Conservation (phyloP, 2,329 filamentous ascomycete species). For the Raffaelea ambrosiae region DNA sequence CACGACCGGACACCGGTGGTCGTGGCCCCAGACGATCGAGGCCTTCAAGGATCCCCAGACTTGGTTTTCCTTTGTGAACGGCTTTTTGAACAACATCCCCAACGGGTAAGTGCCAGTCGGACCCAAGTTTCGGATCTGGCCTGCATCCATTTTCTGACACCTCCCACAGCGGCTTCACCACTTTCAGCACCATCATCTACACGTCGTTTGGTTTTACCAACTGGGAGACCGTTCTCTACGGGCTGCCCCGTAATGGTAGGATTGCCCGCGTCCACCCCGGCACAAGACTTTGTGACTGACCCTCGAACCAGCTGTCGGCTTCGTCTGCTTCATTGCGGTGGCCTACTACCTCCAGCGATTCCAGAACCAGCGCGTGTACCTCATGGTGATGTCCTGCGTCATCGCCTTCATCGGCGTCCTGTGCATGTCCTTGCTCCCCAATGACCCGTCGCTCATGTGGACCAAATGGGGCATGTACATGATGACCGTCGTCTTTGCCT, state of each 20-base stretch:
- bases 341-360: background rate
- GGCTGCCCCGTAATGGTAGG: slow-evolving; percentile 5
- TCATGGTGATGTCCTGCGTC: slow-evolving; percentile 31
- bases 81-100: background rate
- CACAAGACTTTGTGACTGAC: background rate
- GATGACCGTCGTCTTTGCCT: slow-evolving; percentile 36
- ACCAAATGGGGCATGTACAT: slow-evolving; percentile 38
- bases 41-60: slow-evolving; percentile 2
- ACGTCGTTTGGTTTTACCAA: slow-evolving; percentile 8
- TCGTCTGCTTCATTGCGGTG: background rate
- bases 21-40: background rate
- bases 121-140: too few relatives aligned
- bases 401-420: slow-evolving; percentile 38
- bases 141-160: too few relatives aligned
- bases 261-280: background rate
- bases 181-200: slow-evolving; percentile 10
- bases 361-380: slow-evolving; percentile 1
- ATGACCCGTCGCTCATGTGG: slow-evolving; percentile 29
- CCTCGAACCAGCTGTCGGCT: background rate
- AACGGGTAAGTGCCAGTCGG: slow-evolving; percentile 1
- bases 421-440: slow-evolving; percentile 40
- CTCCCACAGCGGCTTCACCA: slow-evolving; percentile 13
- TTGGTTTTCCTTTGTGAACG: slow-evolving; percentile 2
- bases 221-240: slow-evolving; percentile 7
- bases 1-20: background rate